Evolutionary conservation across 176 grass and related monocot genomes (phyloP), one percentile per base, ranked within the genome.

Genomic region (Pontederia paniculata): DNA sequence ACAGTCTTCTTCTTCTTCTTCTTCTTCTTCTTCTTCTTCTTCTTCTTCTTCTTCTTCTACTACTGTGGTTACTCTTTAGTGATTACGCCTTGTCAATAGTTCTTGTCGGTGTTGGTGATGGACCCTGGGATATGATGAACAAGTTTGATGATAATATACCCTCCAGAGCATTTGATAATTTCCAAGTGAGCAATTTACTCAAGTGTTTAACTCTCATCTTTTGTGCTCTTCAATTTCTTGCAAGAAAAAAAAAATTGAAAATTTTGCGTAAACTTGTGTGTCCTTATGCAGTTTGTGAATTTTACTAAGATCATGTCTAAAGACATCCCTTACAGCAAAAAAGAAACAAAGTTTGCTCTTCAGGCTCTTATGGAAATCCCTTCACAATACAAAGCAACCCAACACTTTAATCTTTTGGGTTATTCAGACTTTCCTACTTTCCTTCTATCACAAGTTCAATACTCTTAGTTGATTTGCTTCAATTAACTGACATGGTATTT

Each of bases 121-220:
- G 93, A 53, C 93, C 93, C 21, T 97, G 93, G 93, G 93, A 97
- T 47, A 97, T 97, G 86, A 97, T 97, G 93, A 86, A 62, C 54
- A 69, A 91, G 66, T 97, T 97, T 77, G 93, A 97, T 50, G 93
- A 97, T 54, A 97, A 97, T 56, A 97, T 97, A 77, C 93, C 93
- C 52, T 64, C 80, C 49, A 86, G 93, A 22, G 76, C 93, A 66
- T 97, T 97, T 57, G 93, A 97, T 69, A 97, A 97, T 68, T 97
- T 97, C 70, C 93, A 97, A 83, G 93, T 97, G 55, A 72, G 45
- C 21, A 5, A 44, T 66, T 44, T 5, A 2, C 25, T 31, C 2
- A 31, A 31, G 5, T 31, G 25, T 5, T 31, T 31, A 31, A 5
- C 5, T 5, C 2, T 2, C 25, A 31, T 31, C n/a, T n/a, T n/a